phyloP scores from a whole-genome alignment of 345 rosid genomes.

The Bruguiera sexangula region DNA sequence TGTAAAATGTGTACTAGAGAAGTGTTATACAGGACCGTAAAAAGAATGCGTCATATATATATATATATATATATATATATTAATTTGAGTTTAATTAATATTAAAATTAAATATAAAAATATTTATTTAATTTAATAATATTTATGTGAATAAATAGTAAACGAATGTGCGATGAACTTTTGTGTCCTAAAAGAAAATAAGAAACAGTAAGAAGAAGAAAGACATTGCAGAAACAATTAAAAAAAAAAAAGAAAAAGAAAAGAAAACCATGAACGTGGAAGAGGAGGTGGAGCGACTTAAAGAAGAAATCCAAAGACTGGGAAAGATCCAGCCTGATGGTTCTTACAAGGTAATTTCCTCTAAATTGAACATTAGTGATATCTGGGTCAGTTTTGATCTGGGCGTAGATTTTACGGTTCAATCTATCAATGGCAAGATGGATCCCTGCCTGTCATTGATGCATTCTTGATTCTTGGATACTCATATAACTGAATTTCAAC shows the following conservation, averaged over 20 bases:
- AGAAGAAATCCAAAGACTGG: constrained; percentile 83
- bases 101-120: no score
- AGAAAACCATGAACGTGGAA: constrained; percentile 68
- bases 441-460: not conserved
- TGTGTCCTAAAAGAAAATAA: no score
- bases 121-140: no score
- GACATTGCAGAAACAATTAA: not conserved
- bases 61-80: no score
- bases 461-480: not conserved
- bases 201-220: no score
- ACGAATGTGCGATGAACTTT: no score
- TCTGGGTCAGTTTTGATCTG: not conserved
- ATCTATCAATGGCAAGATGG: constrained; percentile 1
- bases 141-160: no score
- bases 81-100: no score
- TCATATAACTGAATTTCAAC: not conserved
- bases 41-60: no score
- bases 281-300: constrained; percentile 80
- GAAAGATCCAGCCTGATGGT: constrained; percentile 72
- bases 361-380: not conserved
- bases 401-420: not conserved
- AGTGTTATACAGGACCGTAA: no score
- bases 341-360: constrained; percentile 63
- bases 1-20: no score
- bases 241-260: not conserved